Conservation (phyloP, 371 early-diverging fungal genomes). For the Mortierella sp. region DNA sequence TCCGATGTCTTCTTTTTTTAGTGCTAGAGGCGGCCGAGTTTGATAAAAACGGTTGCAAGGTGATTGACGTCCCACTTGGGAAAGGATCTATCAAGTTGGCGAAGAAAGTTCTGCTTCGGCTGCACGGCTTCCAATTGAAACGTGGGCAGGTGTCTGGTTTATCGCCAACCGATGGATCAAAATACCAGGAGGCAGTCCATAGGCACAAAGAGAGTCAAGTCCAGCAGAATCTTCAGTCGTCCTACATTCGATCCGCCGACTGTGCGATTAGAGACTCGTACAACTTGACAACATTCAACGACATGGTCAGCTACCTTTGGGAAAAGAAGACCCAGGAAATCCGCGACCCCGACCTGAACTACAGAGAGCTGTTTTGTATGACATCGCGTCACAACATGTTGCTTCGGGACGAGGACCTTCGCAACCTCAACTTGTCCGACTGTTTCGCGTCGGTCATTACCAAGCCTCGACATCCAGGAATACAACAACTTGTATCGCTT, state of each 20-base stretch:
- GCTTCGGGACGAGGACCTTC: conserved; percentile 13
- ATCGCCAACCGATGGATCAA: not conserved
- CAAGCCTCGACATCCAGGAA: conserved; percentile 8
- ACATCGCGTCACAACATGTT: conserved; percentile 10
- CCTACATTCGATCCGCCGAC: not conserved
- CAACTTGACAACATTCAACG: not conserved
- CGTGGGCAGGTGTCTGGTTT: not conserved
- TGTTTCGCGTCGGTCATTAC: not conserved
- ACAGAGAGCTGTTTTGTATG: conserved; percentile 4
- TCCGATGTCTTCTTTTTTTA: not conserved
- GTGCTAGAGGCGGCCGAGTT: not conserved
- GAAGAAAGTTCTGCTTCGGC: not conserved
- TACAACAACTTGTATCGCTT: conserved; percentile 4
- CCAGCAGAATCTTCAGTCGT: not conserved
- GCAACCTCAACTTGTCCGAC: conserved; percentile 7
- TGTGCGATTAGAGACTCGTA: conserved; percentile 6
- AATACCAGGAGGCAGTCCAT: not conserved
- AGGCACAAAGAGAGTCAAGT: not conserved
- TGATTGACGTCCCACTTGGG: not conserved
- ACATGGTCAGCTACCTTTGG: not conserved
- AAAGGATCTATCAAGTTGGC: not conserved
- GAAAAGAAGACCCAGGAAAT: not conserved
- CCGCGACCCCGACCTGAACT: conserved; percentile 1
- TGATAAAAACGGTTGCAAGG: not conserved
- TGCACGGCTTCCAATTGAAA: not conserved